Evolutionary conservation across 129 eudicot species (phyloP).

Genomic region (Kitagawia praeruptora): DNA sequence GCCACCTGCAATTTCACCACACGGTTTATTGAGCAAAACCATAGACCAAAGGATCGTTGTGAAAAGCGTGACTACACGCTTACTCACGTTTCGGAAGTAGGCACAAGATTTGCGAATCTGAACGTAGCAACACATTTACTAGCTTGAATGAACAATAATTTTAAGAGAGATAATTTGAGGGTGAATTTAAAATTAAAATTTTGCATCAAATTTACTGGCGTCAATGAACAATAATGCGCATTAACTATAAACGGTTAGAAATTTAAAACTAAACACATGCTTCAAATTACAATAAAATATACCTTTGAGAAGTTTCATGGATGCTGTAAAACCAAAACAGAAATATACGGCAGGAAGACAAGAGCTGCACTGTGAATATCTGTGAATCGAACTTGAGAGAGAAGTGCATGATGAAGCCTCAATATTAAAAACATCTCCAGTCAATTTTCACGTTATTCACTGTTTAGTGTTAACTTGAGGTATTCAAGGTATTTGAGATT

Average conservation of each 20-base stretch:
- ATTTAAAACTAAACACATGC: too few relatives aligned
- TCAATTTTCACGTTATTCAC: too few relatives aligned
- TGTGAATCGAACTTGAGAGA: background rate
- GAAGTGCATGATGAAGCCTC: background rate
- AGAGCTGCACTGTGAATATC: background rate
- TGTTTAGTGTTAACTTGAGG: background rate
- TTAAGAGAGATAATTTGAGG: background rate
- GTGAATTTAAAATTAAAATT: background rate
- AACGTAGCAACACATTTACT: background rate
- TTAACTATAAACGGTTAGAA: too few relatives aligned
- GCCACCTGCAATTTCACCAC: conserved; percentile 51
- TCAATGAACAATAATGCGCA: too few relatives aligned
- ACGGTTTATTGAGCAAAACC: background rate
- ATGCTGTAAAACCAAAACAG: background rate
- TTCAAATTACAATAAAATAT: background rate
- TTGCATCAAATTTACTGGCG: too few relatives aligned
- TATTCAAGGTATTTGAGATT: background rate
- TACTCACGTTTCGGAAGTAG: background rate
- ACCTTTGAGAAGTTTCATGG: too few relatives aligned
- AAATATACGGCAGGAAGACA: background rate
- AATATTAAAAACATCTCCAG: background rate
- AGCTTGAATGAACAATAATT: too few relatives aligned
- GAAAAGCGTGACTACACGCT: background rate
- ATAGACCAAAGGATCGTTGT: background rate
- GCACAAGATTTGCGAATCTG: background rate